Conservation (phyloP, 1,284 basidiomycete species). For the Ceratobasidium sp. region DNA sequence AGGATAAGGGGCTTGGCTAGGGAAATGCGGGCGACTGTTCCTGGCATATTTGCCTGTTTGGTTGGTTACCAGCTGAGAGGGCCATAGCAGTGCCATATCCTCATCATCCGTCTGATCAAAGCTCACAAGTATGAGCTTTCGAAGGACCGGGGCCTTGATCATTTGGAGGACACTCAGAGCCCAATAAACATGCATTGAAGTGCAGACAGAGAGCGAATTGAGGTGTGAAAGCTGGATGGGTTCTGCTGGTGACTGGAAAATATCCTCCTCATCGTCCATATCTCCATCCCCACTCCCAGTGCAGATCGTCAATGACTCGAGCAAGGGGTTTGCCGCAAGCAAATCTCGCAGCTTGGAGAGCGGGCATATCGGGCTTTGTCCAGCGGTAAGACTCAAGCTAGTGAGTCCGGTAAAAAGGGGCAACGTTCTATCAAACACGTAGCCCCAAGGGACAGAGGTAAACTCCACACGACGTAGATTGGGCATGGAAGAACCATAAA, state of each 20-base stretch:
- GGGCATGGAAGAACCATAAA: not conserved
- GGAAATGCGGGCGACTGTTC: not conserved
- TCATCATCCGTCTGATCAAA: no score
- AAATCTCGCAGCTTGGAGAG: not conserved
- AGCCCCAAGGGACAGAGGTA: not conserved
- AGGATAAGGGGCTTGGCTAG: not conserved
- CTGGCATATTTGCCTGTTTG: no score
- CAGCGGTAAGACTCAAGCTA: conserved; percentile 9
- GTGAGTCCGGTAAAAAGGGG: conserved; percentile 22
- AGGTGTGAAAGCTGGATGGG: not conserved
- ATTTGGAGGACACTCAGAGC: not conserved
- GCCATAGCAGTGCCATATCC: no score
- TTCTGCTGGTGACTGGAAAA: not conserved
- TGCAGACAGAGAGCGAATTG: not conserved
- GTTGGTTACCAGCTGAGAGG: no score
- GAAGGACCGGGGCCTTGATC: not conserved
- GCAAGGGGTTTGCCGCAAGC: conserved; percentile 1
- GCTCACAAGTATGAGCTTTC: no score
- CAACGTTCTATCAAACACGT: not conserved
- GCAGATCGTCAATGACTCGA: not conserved
- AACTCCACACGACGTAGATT: conserved; percentile 1
- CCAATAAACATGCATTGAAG: not conserved
- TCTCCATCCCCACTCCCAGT: not conserved
- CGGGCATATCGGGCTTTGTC: not conserved
- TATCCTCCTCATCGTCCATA: no score